Evolutionary conservation across 2,329 filamentous ascomycete species (phyloP).

Genomic region (Penicillium occitanis): DNA sequence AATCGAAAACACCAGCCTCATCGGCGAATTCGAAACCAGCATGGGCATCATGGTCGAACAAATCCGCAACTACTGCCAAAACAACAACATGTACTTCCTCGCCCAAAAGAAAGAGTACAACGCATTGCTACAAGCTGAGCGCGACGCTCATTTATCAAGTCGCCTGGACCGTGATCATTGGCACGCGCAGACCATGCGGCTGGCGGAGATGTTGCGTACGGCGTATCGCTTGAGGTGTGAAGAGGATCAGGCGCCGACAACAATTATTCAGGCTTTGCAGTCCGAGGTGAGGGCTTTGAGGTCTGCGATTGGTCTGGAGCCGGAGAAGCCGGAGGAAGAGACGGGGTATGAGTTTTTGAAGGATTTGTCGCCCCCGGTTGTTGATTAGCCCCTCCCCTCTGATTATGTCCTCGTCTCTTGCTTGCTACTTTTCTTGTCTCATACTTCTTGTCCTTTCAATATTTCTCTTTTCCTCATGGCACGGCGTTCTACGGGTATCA

Average conservation of each 20-base stretch:
- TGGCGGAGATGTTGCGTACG: conserved; percentile 51
- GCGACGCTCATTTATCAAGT: conserved; percentile 50
- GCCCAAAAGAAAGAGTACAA: conserved; percentile 52
- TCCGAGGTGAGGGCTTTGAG: conserved; percentile 51
- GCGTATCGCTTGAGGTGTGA: conserved; percentile 50
- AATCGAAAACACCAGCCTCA: conserved; percentile 48
- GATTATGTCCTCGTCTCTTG: not conserved
- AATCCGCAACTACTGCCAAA: conserved; percentile 52
- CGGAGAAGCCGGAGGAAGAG: conserved; percentile 50
- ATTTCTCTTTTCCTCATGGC: not conserved
- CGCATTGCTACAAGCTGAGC: conserved; percentile 51
- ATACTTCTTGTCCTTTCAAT: not conserved
- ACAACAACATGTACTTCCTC: conserved; percentile 50
- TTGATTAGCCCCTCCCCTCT: conserved; percentile 28
- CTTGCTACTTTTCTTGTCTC: not conserved
- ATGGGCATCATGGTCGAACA: conserved; percentile 52
- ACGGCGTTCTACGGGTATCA: conserved; percentile 6
- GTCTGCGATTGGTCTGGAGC: conserved; percentile 49
- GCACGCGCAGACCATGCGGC: conserved; percentile 49
- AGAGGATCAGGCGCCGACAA: conserved; percentile 47
- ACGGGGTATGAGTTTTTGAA: conserved; percentile 52
- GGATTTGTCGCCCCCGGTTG: conserved; percentile 38
- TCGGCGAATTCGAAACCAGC: conserved; percentile 49
- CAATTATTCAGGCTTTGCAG: conserved; percentile 48
- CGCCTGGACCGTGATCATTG: conserved; percentile 52